A percentile compares a stretch with the other conserved stretches of the same genome.
Evolutionary conservation across 805 yeast species (phyloP).

Genomic region (Kodamaea jinghongensis): DNA sequence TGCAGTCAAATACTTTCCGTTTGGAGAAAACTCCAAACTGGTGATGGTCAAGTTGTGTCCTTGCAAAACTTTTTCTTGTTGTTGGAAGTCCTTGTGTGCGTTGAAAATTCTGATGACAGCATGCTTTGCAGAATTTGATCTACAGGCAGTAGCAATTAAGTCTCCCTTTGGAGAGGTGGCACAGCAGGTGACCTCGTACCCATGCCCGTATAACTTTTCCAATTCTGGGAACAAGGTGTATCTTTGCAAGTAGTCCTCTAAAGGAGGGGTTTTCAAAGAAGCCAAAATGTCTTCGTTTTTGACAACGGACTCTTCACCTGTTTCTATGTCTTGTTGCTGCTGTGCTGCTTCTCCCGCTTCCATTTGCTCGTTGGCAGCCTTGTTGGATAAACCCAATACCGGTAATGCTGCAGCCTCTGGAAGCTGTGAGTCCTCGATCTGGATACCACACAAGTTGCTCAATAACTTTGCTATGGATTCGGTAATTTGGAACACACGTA

Average conservation of each 20-base stretch:
- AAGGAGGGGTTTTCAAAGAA: slow-evolving; percentile 59
- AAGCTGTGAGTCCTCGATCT: slow-evolving; percentile 28
- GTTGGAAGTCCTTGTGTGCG: slow-evolving; percentile 53
- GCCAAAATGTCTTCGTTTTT: slow-evolving; percentile 45
- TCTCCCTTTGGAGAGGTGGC: slow-evolving; percentile 64
- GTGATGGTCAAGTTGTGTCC: slow-evolving; percentile 88
- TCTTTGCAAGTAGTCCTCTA: slow-evolving; percentile 88
- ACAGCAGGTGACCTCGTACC: slow-evolving; percentile 84
- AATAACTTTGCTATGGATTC: slow-evolving; percentile 67
- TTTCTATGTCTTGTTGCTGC: slow-evolving; percentile 39
- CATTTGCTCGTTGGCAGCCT: slow-evolving; percentile 60
- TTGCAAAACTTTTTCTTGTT: slow-evolving; percentile 42
- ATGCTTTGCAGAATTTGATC: slow-evolving; percentile 78
- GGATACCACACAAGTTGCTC: slow-evolving; percentile 49
- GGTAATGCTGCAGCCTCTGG: slow-evolving; percentile 91
- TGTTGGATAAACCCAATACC: slow-evolving; percentile 89
- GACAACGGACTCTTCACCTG: slow-evolving; percentile 24
- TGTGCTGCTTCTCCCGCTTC: slow-evolving; percentile 40
- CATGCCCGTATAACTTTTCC: slow-evolving; percentile 95
- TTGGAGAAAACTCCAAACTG: slow-evolving; percentile 70
- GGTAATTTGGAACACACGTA: slow-evolving; percentile 88
- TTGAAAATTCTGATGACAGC: slow-evolving; percentile 81
- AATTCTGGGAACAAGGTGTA: slow-evolving; percentile 93
- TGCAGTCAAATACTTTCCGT: slow-evolving; percentile 60
- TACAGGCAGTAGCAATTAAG: slow-evolving; percentile 85